Evolutionary conservation across 1,284 basidiomycete genomes (phyloP).

Genomic region (Cutaneotrichosporon mucoides): DNA sequence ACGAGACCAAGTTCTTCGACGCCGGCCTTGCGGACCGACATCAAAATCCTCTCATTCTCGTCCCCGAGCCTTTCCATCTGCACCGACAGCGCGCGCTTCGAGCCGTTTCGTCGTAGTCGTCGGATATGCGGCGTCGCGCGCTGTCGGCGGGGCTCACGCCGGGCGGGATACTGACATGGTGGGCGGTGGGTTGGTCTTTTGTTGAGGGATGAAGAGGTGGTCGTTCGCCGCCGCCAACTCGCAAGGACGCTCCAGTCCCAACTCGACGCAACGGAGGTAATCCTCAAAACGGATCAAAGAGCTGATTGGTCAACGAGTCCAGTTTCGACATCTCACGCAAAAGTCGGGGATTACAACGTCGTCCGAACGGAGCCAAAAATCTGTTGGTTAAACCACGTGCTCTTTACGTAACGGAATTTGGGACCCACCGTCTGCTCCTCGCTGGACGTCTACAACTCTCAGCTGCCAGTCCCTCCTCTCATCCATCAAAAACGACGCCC

Average conservation of each 20-base stretch:
- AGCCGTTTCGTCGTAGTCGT: background rate
- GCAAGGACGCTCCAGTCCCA: background rate
- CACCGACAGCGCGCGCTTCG: background rate
- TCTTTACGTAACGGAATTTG: background rate
- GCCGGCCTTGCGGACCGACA: no score
- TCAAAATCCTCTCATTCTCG: background rate
- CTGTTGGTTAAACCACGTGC: background rate
- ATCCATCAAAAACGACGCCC: slow-evolving; percentile 8
- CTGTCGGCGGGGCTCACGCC: background rate
- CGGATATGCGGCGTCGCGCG: background rate
- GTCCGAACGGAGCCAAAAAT: background rate
- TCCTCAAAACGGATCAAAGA: no score
- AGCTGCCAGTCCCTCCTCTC: background rate
- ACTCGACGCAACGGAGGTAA: background rate
- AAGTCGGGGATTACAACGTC: background rate
- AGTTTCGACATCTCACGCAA: background rate
- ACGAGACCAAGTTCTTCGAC: background rate
- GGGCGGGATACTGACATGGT: background rate
- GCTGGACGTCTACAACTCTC: background rate
- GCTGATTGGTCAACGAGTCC: background rate
- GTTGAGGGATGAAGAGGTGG: slow-evolving; percentile 7
- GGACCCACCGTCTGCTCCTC: background rate
- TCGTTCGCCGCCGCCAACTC: background rate
- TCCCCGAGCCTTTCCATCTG: background rate
- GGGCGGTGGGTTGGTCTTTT: slow-evolving; percentile 2